Conservation (phyloP, 176 grass and related monocot species). For the Oryza brachyantha region DNA sequence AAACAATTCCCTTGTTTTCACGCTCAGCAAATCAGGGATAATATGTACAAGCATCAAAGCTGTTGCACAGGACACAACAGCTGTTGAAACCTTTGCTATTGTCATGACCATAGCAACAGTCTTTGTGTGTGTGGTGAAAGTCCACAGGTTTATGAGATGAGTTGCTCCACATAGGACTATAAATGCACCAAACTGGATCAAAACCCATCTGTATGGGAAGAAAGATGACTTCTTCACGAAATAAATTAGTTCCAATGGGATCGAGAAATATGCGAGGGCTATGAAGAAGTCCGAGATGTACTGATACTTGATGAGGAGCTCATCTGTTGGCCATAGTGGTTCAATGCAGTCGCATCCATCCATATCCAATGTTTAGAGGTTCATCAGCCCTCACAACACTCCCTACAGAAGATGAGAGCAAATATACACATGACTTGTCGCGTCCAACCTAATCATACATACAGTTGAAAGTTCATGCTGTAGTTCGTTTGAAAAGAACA, state of each 20-base stretch:
- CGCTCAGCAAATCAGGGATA: constrained; percentile 66
- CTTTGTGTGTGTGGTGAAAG: constrained; percentile 47
- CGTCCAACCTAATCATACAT: not conserved
- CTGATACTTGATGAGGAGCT: constrained; percentile 65
- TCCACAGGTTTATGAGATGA: constrained; percentile 78
- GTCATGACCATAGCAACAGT: constrained; percentile 51
- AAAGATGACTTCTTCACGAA: constrained; percentile 79
- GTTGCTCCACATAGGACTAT: constrained; percentile 83
- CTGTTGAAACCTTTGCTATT: constrained; percentile 59
- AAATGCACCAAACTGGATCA: constrained; percentile 74
- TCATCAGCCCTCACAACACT: constrained; percentile 28
- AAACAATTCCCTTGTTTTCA: constrained; percentile 65
- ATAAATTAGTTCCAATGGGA: constrained; percentile 80
- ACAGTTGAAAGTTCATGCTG: not conserved
- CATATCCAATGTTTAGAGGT: constrained; percentile 14
- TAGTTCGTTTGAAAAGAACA: not conserved
- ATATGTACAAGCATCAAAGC: constrained; percentile 80
- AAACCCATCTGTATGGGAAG: constrained; percentile 51
- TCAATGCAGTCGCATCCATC: constrained; percentile 58
- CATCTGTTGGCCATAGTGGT: constrained; percentile 58
- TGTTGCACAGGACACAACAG: constrained; percentile 66
- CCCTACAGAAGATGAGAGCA: constrained; percentile 25
- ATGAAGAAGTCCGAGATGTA: constrained; percentile 89
- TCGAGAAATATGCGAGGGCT: constrained; percentile 74
- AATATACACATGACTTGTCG: not conserved